A percentile compares a stretch with the other conserved stretches of the same genome.
phyloP scores from a whole-genome alignment of 257 asterid species.

The Ballota nigra region DNA sequence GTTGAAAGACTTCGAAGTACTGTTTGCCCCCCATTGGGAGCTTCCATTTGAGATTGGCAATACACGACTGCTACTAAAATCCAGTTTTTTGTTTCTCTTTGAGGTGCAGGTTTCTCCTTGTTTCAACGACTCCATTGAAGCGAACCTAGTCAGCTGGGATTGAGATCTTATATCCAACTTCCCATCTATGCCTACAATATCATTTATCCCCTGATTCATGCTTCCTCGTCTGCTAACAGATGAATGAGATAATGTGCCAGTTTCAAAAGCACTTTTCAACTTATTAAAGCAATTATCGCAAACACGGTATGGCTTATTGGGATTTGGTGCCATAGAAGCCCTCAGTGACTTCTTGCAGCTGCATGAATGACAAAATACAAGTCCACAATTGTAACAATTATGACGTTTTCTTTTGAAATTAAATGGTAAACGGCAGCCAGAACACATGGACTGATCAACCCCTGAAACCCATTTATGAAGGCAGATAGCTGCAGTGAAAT shows the following conservation, averaged over 20 bases:
- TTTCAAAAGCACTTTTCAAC: constrained; percentile 64
- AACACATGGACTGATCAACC: constrained; percentile 88
- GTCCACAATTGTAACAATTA: constrained; percentile 93
- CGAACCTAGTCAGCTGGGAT: constrained; percentile 71
- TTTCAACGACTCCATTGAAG: constrained; percentile 83
- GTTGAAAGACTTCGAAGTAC: constrained; percentile 48
- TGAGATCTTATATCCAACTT: constrained; percentile 69
- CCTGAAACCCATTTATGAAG: constrained; percentile 95
- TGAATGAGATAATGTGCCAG: constrained; percentile 63
- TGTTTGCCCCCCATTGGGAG: constrained; percentile 84
- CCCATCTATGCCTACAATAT: constrained; percentile 59
- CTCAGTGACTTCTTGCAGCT: constrained; percentile 86
- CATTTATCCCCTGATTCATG: constrained; percentile 57
- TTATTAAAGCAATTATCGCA: constrained; percentile 79
- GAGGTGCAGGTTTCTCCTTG: constrained; percentile 70
- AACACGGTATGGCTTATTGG: constrained; percentile 85
- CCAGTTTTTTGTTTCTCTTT: constrained; percentile 79
- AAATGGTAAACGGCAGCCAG: constrained; percentile 86
- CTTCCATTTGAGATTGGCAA: constrained; percentile 89
- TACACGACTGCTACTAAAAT: constrained; percentile 84
- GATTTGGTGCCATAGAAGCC: constrained; percentile 96
- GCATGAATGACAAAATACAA: constrained; percentile 88
- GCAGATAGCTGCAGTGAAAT: constrained; percentile 83
- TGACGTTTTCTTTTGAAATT: constrained; percentile 93
- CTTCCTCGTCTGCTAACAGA: constrained; percentile 68